Percentiles rank a stretch among this genome's conserved stretches.
Conservation (phyloP, 805 yeast species). For the Metschnikowia vanudenii region DNA sequence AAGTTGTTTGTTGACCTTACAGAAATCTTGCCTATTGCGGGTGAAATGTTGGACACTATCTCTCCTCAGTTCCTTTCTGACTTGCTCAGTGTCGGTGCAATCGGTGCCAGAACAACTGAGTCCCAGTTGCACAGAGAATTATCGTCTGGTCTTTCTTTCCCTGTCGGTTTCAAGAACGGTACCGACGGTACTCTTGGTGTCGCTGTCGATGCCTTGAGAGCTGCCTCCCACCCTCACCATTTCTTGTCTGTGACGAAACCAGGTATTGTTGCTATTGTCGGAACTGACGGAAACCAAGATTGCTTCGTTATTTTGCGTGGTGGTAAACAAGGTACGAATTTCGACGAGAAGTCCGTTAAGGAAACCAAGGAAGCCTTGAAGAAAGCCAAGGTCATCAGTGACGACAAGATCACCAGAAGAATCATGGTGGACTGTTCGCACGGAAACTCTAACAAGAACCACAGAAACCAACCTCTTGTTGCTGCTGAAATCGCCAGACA, state of each 20-base stretch:
- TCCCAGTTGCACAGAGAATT: constrained; percentile 97
- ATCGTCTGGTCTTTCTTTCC: constrained; percentile 98
- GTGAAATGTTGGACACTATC: constrained; percentile 97
- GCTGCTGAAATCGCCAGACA: constrained; percentile 78
- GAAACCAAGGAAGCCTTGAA: constrained; percentile 67
- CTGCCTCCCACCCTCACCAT: constrained; percentile 90
- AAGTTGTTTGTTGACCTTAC: constrained; percentile 82
- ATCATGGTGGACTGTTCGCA: constrained; percentile 97
- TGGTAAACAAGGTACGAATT: constrained; percentile 92
- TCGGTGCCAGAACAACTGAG: constrained; percentile 98
- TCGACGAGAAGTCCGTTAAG: constrained; percentile 74
- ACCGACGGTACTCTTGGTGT: constrained; percentile 93
- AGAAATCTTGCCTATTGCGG: constrained; percentile 80
- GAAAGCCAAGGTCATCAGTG: constrained; percentile 43
- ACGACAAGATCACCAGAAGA: constrained; percentile 47
- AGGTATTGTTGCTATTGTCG: constrained; percentile 94
- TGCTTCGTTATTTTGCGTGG: constrained; percentile 95
- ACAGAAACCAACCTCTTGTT: constrained; percentile 94
- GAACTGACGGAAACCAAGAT: constrained; percentile 92
- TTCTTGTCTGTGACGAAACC: constrained; percentile 97
- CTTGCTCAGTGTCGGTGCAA: constrained; percentile 90
- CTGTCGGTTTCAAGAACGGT: constrained; percentile 97
- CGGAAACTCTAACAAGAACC: constrained; percentile 94
- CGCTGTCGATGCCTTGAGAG: constrained; percentile 90
- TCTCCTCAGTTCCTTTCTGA: constrained; percentile 95